Percentiles rank a stretch among this genome's conserved stretches.
phyloP scores from a whole-genome alignment of 2,329 filamentous ascomycete species.

The Aspergillus thermomutatus region DNA sequence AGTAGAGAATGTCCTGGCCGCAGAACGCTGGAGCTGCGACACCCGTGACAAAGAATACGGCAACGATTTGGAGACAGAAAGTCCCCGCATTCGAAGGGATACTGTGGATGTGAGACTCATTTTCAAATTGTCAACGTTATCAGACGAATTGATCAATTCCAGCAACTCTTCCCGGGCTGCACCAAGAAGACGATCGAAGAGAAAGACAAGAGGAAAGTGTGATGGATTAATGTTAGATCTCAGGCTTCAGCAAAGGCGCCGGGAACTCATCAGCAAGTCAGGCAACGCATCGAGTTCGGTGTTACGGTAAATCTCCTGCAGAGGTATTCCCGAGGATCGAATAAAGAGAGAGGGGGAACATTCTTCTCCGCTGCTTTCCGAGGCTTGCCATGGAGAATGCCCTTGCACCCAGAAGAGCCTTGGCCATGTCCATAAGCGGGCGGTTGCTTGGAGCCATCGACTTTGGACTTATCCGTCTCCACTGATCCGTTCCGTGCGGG shows the following conservation, averaged over 20 bases:
- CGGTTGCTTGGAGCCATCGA: not conserved
- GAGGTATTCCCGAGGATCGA: not conserved
- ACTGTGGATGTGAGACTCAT: slow-evolving; percentile 16
- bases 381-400: not conserved
- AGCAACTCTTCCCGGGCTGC: not conserved
- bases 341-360: not conserved
- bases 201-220: not conserved
- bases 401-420: not conserved
- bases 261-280: not conserved
- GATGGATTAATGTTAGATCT: not conserved
- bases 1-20: slow-evolving; percentile 44
- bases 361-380: not conserved
- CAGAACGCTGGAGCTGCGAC: not conserved
- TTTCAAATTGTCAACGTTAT: not conserved
- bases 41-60: not conserved
- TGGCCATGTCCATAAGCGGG: no score
- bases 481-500: not conserved
- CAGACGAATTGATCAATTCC: not conserved
- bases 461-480: not conserved
- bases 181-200: not conserved
- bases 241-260: not conserved
- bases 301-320: not conserved
- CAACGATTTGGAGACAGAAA: slow-evolving; percentile 5
- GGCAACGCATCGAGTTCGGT: not conserved
- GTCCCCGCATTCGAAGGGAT: slow-evolving; percentile 12